A percentile compares a stretch with the other conserved stretches of the same genome.
These are phyloP conservation scores for Penicillium turbatum DNA, from an alignment of 495 filamentous ascomycete genomes.

Conservation along the genomic window DNA sequence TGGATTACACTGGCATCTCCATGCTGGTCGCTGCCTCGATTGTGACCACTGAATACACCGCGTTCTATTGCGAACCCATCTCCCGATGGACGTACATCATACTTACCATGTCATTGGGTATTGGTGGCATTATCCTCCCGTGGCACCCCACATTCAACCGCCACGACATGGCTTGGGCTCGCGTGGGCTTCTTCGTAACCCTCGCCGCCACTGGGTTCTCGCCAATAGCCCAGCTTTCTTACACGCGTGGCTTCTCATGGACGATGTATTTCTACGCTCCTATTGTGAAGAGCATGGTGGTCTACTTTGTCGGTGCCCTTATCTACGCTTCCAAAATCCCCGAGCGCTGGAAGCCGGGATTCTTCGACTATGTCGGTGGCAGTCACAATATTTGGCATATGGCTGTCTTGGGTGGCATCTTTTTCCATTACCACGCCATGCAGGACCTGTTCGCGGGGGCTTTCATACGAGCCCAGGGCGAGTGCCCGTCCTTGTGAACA, in stretches of 20 bases:
- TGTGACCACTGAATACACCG: conserved; percentile 97
- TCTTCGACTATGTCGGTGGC: conserved; percentile 90
- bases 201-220: conserved; percentile 89
- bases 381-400: conserved; percentile 98
- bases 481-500: conserved; percentile 42
- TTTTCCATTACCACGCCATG: conserved; percentile 96
- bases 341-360: conserved; percentile 86
- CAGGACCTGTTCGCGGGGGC: conserved; percentile 85
- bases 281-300: conserved; percentile 73
- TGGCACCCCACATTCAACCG: conserved; percentile 98
- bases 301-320: conserved; percentile 79
- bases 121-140: conserved; percentile 85
- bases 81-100: conserved; percentile 85
- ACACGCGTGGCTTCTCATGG: conserved; percentile 69
- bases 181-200: conserved; percentile 87
- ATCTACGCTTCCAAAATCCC: conserved; percentile 94
- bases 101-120: conserved; percentile 72
- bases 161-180: conserved; percentile 82
- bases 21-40: conserved; percentile 94
- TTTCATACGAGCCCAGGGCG: conserved; percentile 63
- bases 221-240: conserved; percentile 75
- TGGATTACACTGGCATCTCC: conserved; percentile 98
- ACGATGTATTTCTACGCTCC: conserved; percentile 86
- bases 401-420: conserved; percentile 90
- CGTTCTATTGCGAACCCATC: conserved; percentile 93